phyloP scores from a whole-genome alignment of 2,329 filamentous ascomycete genomes.

The Talaromyces sp. region DNA sequence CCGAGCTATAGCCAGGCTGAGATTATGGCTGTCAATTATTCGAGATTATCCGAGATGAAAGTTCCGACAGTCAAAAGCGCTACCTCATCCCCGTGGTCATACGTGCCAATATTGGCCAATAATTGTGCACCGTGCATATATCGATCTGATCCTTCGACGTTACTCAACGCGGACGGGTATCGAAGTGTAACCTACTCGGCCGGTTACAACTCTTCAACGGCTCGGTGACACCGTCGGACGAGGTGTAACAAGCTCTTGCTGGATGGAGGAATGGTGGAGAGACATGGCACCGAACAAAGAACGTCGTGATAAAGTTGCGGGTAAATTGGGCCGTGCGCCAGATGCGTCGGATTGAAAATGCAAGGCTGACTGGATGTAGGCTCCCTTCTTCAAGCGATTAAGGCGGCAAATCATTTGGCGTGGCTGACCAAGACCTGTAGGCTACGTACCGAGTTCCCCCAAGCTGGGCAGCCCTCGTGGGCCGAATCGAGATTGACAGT shows the following conservation, averaged over 20 bases:
- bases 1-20: background rate
- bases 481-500: background rate
- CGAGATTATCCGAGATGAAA: background rate
- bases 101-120: background rate
- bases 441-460: background rate
- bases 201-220: background rate
- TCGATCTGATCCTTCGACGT: background rate
- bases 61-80: background rate
- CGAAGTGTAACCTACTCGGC: background rate
- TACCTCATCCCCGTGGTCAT: background rate
- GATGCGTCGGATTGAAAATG: background rate
- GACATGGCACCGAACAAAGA: background rate
- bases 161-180: constrained; percentile 5
- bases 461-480: background rate
- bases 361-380: background rate
- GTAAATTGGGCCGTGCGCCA: constrained; percentile 2
- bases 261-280: background rate
- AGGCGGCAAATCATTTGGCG: background rate
- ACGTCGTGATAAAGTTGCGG: constrained; percentile 11
- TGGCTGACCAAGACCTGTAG: background rate
- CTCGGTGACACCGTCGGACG: background rate
- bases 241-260: background rate
- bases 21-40: background rate
- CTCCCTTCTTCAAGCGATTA: background rate
- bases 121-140: background rate